phyloP scores from a whole-genome alignment of 805 yeast species.

The Yarrowia sp. region DNA sequence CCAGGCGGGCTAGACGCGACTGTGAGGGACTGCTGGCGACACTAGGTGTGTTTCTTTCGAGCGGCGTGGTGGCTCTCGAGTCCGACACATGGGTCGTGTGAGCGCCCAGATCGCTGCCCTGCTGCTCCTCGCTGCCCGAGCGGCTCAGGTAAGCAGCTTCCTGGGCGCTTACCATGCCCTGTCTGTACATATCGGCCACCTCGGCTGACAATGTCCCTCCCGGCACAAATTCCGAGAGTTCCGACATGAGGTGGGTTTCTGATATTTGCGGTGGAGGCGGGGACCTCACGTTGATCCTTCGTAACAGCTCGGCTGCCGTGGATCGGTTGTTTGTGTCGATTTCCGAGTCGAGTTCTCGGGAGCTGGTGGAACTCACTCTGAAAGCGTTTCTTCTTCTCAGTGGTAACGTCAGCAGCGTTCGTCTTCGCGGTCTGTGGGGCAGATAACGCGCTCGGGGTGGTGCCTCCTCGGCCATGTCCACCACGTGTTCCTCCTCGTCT shows the following conservation, averaged over 20 bases:
- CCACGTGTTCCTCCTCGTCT: neutral
- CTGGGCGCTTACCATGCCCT: conserved; percentile 24
- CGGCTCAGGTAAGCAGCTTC: conserved; percentile 24
- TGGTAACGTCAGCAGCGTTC: conserved; percentile 16
- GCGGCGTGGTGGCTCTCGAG: conserved; percentile 4
- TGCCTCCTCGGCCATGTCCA: neutral
- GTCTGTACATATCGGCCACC: conserved; percentile 10
- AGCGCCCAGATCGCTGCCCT: neutral
- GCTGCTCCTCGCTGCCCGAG: conserved; percentile 7
- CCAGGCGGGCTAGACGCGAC: neutral
- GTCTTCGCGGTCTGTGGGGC: conserved; percentile 1
- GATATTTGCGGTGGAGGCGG: conserved; percentile 17
- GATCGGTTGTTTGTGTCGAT: conserved; percentile 10
- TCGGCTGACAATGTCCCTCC: conserved; percentile 17
- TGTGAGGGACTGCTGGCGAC: neutral
- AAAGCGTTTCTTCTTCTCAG: conserved; percentile 18
- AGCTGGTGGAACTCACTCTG: neutral
- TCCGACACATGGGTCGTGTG: neutral
- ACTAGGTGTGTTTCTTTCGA: neutral
- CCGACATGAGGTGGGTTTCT: conserved; percentile 14
- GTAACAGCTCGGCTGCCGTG: neutral
- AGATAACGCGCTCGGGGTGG: neutral
- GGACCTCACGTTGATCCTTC: neutral
- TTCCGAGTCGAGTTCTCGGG: conserved; percentile 9
- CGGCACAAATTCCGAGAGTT: conserved; percentile 4